These are phyloP conservation scores for Fusarium keratoplasticum DNA, from an alignment of 2,329 filamentous ascomycete species.

Conservation along the genomic window DNA sequence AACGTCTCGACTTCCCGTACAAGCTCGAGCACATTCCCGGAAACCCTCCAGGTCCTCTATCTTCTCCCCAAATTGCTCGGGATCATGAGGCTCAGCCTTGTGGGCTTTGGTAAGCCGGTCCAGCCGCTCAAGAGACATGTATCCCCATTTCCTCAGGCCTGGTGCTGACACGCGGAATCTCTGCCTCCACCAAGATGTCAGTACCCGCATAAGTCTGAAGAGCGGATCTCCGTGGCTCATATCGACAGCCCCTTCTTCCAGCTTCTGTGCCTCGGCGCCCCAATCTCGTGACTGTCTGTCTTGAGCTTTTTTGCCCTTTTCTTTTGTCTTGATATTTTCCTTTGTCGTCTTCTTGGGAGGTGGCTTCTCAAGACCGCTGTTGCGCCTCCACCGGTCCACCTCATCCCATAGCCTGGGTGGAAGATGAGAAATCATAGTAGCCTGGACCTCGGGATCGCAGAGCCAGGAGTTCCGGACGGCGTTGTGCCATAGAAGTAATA, in stretches of 20 bases:
- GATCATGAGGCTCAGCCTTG: slow-evolving; percentile 70
- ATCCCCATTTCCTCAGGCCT: slow-evolving; percentile 88
- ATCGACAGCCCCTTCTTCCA: slow-evolving; percentile 78
- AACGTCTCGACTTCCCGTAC: slow-evolving; percentile 86
- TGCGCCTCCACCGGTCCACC: slow-evolving; percentile 77
- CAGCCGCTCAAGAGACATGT: slow-evolving; percentile 80
- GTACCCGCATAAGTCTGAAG: slow-evolving; percentile 77
- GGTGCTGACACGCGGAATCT: slow-evolving; percentile 82
- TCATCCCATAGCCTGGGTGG: slow-evolving; percentile 76
- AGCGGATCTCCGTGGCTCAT: slow-evolving; percentile 87
- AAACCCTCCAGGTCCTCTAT: slow-evolving; percentile 77
- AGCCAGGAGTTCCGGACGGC: slow-evolving; percentile 86
- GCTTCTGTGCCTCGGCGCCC: slow-evolving; percentile 74
- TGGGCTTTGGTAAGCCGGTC: slow-evolving; percentile 80
- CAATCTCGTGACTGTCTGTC: slow-evolving; percentile 69
- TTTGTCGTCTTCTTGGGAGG: slow-evolving; percentile 41
- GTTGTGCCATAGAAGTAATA: slow-evolving; percentile 90
- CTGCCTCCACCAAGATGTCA: slow-evolving; percentile 91
- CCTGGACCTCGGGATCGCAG: slow-evolving; percentile 80
- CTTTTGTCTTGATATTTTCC: slow-evolving; percentile 50
- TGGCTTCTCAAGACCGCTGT: slow-evolving; percentile 69
- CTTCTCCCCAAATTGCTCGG: slow-evolving; percentile 79
- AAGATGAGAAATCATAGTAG: slow-evolving; percentile 79
- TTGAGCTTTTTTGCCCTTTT: slow-evolving; percentile 51
- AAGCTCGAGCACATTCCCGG: slow-evolving; percentile 73